Evolutionary conservation across 768 basidiomycete species (phyloP).

Genomic region (Kwoniella bestiolae): DNA sequence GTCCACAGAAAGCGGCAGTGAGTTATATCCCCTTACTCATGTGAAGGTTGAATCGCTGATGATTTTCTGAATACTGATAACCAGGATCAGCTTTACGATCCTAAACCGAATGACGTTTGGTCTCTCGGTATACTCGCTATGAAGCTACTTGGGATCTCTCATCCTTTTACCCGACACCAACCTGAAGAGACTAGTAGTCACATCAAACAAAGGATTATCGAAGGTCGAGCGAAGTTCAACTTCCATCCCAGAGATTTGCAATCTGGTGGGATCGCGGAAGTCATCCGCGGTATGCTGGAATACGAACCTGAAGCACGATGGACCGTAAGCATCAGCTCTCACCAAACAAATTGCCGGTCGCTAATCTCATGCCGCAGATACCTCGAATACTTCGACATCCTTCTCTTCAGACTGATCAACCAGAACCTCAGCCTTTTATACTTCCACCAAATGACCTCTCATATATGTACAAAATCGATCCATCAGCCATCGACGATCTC

Average conservation of each 20-base stretch:
- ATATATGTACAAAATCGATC: constrained; percentile 10
- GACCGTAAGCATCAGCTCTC: constrained; percentile 41
- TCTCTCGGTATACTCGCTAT: constrained; percentile 51
- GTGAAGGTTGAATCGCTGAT: too few relatives aligned
- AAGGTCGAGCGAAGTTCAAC: constrained; percentile 13
- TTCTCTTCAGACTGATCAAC: constrained; percentile 24
- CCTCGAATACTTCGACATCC: constrained; percentile 48
- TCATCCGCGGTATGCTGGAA: constrained; percentile 46
- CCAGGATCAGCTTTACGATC: constrained; percentile 41
- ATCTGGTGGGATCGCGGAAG: constrained; percentile 29
- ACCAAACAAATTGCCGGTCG: background rate
- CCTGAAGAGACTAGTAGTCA: constrained; percentile 35
- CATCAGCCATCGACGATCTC: constrained; percentile 30
- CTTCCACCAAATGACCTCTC: constrained; percentile 24
- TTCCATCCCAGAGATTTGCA: background rate
- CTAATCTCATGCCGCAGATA: constrained; percentile 31
- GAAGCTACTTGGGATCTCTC: constrained; percentile 40
- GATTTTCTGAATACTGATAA: too few relatives aligned
- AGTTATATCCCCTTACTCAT: constrained; percentile 8
- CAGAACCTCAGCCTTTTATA: constrained; percentile 25
- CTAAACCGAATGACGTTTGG: constrained; percentile 51
- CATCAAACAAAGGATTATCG: constrained; percentile 37
- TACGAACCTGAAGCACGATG: constrained; percentile 37
- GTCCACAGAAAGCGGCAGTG: constrained; percentile 52
- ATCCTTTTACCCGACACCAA: constrained; percentile 37